Evolutionary conservation across 306 rosid species (phyloP), one percentile per base, ranked within the genome.

Genomic region (Cajanus cajan): DNA sequence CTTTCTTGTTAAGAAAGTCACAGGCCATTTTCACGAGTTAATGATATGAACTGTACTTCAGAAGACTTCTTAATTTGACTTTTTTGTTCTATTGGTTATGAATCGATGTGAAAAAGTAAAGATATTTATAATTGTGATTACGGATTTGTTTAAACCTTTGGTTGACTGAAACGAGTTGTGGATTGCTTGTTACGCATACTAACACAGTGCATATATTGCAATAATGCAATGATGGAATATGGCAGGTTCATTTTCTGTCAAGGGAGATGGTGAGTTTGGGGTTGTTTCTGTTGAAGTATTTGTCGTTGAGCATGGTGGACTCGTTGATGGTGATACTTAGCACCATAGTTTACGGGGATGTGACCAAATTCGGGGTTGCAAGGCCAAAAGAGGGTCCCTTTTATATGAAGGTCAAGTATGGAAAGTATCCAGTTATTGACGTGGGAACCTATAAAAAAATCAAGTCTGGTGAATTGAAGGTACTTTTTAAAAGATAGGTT

Each of bases 311-410:
- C 41, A 68, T 7, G 10, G 95, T 93, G 82, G 97, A 91, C 44
- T 63, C 75, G 6, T 4, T 93, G 12, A 9, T 88, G 86, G 86
- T 85, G 54, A 63, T 88, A 31, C 48, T 88, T 0, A 83, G 97
- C 88, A 83, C 67, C 61, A 2, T 93, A 10, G 67, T 82, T 8
- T 89, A 78, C 16, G 93, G 97, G 22, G 88, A 91, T 67, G 14
- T 86, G 2, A 82, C 78, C 9, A 82, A 83, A n/a, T 91, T 68
- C 8, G 97, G 98, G n/a, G 63, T 93, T 2, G 34, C 1, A 0
- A 88, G 90, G 71, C 97, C 98, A 0, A 34, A 15, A 0, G 93
- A 93, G 76, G 98, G 98, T 10, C 97, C 98, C 12, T 86, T 91
- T 67, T 78, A 2, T 1, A 88, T 87, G 93, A 91, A 86, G 87